phyloP scores from a whole-genome alignment of 192 early-diverging fungal genomes.

The Dispira simplex region DNA sequence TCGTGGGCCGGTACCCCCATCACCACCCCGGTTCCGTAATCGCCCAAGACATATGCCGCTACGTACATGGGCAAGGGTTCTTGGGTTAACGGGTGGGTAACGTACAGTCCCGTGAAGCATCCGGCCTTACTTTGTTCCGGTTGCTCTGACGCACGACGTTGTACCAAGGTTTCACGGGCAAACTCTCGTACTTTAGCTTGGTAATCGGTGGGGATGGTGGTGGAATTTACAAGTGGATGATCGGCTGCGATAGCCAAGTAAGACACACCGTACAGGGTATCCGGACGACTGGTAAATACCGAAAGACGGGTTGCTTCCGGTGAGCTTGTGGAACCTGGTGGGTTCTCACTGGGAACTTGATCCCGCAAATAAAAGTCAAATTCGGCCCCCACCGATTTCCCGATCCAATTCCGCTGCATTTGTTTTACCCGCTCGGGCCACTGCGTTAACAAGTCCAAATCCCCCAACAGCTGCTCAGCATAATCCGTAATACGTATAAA shows the following conservation, averaged over 20 bases:
- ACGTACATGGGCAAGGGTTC: conserved; percentile 49
- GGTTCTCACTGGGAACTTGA: neutral
- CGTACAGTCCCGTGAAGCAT: conserved; percentile 45
- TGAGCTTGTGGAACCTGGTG: neutral
- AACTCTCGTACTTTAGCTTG: conserved; percentile 10
- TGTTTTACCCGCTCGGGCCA: conserved; percentile 86
- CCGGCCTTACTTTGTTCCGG: conserved; percentile 19
- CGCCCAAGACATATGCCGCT: conserved; percentile 53
- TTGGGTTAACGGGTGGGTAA: conserved; percentile 38
- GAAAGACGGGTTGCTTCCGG: conserved; percentile 17
- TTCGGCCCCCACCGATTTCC: conserved; percentile 65
- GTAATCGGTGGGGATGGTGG: conserved; percentile 13
- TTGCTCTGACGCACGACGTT: neutral
- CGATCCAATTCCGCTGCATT: conserved; percentile 90
- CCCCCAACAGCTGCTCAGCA: conserved; percentile 64
- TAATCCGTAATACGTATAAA: conserved; percentile 79
- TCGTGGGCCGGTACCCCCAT: conserved; percentile 83
- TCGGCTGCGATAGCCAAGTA: conserved; percentile 51
- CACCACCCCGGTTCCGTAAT: conserved; percentile 69
- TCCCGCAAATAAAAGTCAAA: conserved; percentile 32
- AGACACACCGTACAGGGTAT: conserved; percentile 60
- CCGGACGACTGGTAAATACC: conserved; percentile 66
- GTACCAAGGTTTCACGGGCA: neutral
- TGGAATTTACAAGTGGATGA: conserved; percentile 33
- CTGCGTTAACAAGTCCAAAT: conserved; percentile 50